Base-by-base conservation (phyloP, 2,329 filamentous ascomycete genomes). In the Fusarium hostae region DNA sequence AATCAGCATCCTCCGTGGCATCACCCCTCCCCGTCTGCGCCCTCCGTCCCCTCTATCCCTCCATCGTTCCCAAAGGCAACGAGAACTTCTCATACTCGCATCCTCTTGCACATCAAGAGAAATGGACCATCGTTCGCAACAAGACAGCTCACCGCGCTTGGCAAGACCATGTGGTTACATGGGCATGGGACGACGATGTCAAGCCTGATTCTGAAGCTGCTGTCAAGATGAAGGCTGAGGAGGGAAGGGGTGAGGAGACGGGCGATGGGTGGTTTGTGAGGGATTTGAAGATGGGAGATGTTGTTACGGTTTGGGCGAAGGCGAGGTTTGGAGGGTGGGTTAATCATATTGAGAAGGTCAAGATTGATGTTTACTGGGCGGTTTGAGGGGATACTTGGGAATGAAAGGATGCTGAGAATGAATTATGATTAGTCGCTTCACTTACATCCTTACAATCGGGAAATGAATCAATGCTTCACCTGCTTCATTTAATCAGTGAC, bases 301-400 rank as follows among this genome's bases (percentile, higher is more conserved):
- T 89, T 22, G 79, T 91, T 15, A 90, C 88, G 0, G 75, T 91
- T 3, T 91, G 89, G 89, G 88, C 81, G 2, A 89, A 87, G 78
- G 84, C 87, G 4, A 84, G 89, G 63, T 91, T 88, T 60, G 78
- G 76, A 0, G 84, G 80, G 0, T 91, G 89, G 89, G 48, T 59
- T 3, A 91, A 91, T 67, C 57, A 79, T 16, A 77, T 90, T 13
- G 77, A 86, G 50, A 82, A 79, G 16, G 85, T 86, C 4, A 82
- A 83, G 76, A 79, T 91, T 34, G 86, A 88, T 63, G 82, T 91
- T 30, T 90, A 88, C 74, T 91, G 88, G 87, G 86, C 87, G 78
- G 66, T 88, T 44, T 82, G 75, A 44, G 9, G 13, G n/a, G n/a
- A n/a, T n/a, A n/a, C n/a, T n/a, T n/a, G n/a, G n/a, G n/a, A n/a